Evolutionary conservation across 371 early-diverging fungal genomes (phyloP), one percentile per base, ranked within the genome.

Genomic region (Sporodiniella umbellata): DNA sequence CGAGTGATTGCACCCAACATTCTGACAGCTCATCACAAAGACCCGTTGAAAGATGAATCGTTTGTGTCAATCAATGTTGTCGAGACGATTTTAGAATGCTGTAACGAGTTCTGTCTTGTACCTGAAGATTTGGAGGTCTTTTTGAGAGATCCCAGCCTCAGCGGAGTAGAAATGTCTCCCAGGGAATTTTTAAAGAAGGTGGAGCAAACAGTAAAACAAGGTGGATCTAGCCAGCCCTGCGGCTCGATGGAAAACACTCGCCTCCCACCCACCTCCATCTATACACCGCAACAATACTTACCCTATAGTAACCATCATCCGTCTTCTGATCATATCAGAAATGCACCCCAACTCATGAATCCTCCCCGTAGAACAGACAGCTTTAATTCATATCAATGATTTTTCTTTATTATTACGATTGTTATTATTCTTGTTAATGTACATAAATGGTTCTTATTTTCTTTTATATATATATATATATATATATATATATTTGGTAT

Each of bases 1-100:
- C 92, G 93, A 0, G 94, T 98, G 2, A 88, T 98, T 45, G 87
- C 96, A 8, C 98, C 98, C n/a, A 97, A 94, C 55, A 85, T 98
- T 30, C 70, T 96, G 37, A 90, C 90, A 45, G 83, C 88, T 11
- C 90, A 90, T 47, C 78, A 77, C 43, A 90, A 90, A 60, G 92
- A 90, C 57, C 88, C 90, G 8, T 68, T 80, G 17, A 85, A 88
- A 42, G 88, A 89, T 52, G 90, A 90, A 31, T 73, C 74, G 3
- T 73, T 87, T 49, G 75, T 84, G 39, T 86, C 92, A 0, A 90
- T 93, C 48, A 77, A 79, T 15, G 88, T 85, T 4, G 80, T 94
- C 5, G 79, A 87, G 67, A 81, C 81, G 56, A 64, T 95, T 17
- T 64, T 93, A 53, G 78, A 79, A 30, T 79, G 80, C 28, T 88